A percentile compares a stretch with the other conserved stretches of the same genome.
phyloP scores from a whole-genome alignment of 2,329 filamentous ascomycete species.

The Xenosphaeropsis pyriputrescens region DNA sequence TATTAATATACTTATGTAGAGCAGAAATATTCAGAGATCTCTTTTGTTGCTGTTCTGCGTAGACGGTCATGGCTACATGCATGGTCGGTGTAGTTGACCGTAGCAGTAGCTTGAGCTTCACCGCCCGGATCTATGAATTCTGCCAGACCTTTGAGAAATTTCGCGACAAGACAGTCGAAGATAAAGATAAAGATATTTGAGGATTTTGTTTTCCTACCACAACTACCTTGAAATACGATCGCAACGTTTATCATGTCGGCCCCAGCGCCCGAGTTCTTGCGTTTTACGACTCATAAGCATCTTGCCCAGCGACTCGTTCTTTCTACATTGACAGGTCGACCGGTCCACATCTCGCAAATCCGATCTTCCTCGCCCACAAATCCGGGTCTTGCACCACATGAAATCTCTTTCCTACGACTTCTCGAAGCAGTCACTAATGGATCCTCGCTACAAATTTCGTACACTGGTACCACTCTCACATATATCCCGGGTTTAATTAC shows the following conservation, averaged over 20 bases:
- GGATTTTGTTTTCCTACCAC: no score
- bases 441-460: conserved; percentile 86
- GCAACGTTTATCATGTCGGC: conserved; percentile 11
- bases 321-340: conserved; percentile 77
- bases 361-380: conserved; percentile 72
- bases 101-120: no score
- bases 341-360: conserved; percentile 88
- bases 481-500: conserved; percentile 90
- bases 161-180: background rate
- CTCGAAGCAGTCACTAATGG: conserved; percentile 94
- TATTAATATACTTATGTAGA: no score
- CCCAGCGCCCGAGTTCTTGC: conserved; percentile 33
- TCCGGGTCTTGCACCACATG: conserved; percentile 80
- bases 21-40: no score
- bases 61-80: no score
- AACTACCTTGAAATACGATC: no score
- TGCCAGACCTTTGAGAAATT: background rate
- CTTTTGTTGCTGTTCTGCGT: no score
- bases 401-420: conserved; percentile 89
- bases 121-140: no score
- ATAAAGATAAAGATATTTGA: background rate
- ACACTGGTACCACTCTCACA: conserved; percentile 84
- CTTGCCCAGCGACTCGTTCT: conserved; percentile 77
- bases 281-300: conserved; percentile 72
- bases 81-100: no score